Evolutionary conservation across 441 rosid species (phyloP).

Genomic region (Syzygium syzygioides): DNA sequence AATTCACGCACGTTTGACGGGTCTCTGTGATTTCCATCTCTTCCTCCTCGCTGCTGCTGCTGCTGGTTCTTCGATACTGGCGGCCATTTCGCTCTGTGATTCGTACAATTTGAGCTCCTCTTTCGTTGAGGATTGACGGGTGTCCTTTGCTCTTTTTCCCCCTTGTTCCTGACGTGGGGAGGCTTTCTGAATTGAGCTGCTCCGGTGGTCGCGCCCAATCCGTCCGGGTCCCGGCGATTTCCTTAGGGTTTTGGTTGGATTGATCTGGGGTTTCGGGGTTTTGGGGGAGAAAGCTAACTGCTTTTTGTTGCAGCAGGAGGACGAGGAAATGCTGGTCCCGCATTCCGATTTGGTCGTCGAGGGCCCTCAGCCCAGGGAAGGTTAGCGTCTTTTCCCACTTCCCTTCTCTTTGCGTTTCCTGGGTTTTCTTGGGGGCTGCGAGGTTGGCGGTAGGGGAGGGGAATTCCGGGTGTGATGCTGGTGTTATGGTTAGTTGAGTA

Average conservation of each 20-base stretch:
- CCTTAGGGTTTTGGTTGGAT: constrained; percentile 40
- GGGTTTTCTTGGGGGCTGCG: not conserved
- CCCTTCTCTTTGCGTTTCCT: not conserved
- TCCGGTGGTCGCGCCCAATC: no score
- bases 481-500: not conserved
- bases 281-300: constrained; percentile 6
- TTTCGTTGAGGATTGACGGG: not conserved
- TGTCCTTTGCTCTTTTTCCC: not conserved
- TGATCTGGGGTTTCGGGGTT: constrained; percentile 2
- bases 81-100: not conserved
- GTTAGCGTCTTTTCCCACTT: not conserved
- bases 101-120: not conserved
- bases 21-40: not conserved
- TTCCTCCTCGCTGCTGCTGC: not conserved
- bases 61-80: not conserved
- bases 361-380: constrained; percentile 92
- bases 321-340: constrained; percentile 96
- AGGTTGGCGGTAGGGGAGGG: constrained; percentile 7
- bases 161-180: not conserved
- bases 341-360: constrained; percentile 74
- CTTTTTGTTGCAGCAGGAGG: constrained; percentile 59
- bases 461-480: not conserved
- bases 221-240: not conserved
- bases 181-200: not conserved
- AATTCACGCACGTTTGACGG: not conserved